Evolutionary conservation across 1,284 basidiomycete species (phyloP).

Genomic region (Cryptococcus floricola): DNA sequence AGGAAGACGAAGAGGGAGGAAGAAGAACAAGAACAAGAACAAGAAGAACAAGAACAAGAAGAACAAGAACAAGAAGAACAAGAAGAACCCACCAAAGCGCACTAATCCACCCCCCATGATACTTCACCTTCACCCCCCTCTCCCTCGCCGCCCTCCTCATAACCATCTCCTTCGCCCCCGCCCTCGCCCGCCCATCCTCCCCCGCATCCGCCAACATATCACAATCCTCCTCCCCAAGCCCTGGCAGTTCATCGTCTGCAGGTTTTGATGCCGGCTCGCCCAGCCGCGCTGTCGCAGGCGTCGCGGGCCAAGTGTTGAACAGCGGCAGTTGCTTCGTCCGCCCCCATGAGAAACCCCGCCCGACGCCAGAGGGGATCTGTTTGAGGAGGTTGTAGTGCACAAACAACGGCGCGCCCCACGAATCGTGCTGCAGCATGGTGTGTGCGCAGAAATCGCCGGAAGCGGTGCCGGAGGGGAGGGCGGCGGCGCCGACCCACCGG

Average conservation of each 20-base stretch:
- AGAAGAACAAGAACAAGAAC: not conserved
- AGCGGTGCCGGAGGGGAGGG: constrained; percentile 42
- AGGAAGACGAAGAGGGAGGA: not conserved
- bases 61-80: not conserved
- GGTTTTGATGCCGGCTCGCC: constrained; percentile 34
- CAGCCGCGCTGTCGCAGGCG: constrained; percentile 30
- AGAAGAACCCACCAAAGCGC: constrained; percentile 39
- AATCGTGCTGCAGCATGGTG: constrained; percentile 53
- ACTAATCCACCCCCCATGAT: constrained; percentile 46
- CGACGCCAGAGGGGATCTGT: constrained; percentile 49
- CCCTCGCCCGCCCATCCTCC: constrained; percentile 43
- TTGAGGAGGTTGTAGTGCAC: constrained; percentile 54
- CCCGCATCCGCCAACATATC: constrained; percentile 53
- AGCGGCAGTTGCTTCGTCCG: constrained; percentile 46
- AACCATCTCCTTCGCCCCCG: constrained; percentile 37
- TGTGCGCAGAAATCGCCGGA: constrained; percentile 47
- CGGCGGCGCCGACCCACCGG: constrained; percentile 50
- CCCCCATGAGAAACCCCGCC: constrained; percentile 48
- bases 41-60: not conserved
- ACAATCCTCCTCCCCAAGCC: constrained; percentile 48
- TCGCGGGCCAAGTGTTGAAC: constrained; percentile 37
- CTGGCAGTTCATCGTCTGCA: no score
- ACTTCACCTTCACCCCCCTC: constrained; percentile 43
- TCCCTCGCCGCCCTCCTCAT: constrained; percentile 45
- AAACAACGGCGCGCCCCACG: constrained; percentile 50